phyloP scores from a whole-genome alignment of 2,329 filamentous ascomycete species.

The Helotiales sp. region DNA sequence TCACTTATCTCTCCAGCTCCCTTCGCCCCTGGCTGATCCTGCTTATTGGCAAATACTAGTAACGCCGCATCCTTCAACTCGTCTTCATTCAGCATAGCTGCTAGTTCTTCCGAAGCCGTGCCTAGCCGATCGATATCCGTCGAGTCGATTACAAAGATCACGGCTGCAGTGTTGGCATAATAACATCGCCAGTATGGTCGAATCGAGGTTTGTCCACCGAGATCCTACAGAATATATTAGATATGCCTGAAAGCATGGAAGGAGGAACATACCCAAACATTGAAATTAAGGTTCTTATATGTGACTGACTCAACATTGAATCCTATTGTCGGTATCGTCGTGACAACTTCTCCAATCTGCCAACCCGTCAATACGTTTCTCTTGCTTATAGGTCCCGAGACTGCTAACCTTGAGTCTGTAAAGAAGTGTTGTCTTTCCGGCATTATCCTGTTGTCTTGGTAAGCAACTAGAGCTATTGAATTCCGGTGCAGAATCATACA shows the following conservation, averaged over 20 bases:
- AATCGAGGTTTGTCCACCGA: conserved; percentile 98
- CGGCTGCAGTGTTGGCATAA: conserved; percentile 96
- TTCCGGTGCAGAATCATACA: conserved; percentile 53
- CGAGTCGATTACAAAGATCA: conserved; percentile 97
- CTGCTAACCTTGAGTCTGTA: conserved; percentile 84
- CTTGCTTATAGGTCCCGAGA: not conserved
- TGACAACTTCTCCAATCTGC: conserved; percentile 97
- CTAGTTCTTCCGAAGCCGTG: conserved; percentile 88
- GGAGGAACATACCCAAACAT: conserved; percentile 78
- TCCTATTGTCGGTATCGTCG: conserved; percentile 97
- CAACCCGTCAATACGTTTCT: conserved; percentile 14
- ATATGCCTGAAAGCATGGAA: not conserved
- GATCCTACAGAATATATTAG: conserved; percentile 57
- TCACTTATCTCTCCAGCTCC: conserved; percentile 96
- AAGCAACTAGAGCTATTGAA: not conserved
- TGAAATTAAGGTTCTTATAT: conserved; percentile 98
- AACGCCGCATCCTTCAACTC: conserved; percentile 91
- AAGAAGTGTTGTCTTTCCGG: conserved; percentile 94
- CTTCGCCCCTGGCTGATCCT: conserved; percentile 95
- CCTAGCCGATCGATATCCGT: conserved; percentile 95
- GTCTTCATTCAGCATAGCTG: conserved; percentile 95
- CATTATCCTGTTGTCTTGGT: conserved; percentile 73
- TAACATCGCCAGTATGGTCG: conserved; percentile 99
- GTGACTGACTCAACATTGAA: conserved; percentile 99
- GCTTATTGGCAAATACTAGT: conserved; percentile 97